These are phyloP conservation scores for Lodderomyces beijingensis DNA, from an alignment of 1,139 yeast species.

Conservation along the genomic window DNA sequence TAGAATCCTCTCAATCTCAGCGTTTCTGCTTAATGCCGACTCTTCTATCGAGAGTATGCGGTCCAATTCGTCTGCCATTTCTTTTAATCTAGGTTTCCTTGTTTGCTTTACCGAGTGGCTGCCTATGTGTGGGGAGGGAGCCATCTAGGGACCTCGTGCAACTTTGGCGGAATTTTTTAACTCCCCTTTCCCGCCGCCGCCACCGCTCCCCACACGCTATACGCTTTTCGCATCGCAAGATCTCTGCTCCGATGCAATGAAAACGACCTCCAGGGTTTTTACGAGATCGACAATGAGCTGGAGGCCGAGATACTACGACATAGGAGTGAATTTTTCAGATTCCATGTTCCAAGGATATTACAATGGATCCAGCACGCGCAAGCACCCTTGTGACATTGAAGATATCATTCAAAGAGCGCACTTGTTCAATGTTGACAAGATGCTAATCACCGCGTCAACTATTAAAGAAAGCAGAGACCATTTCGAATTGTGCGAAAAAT, in stretches of 20 bases:
- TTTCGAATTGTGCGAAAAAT: conserved; percentile 29
- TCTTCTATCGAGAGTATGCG: conserved; percentile 32
- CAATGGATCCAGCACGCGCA: conserved; percentile 50
- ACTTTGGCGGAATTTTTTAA: no score
- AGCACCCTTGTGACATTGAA: conserved; percentile 65
- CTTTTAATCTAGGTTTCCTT: not conserved
- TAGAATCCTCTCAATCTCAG: conserved; percentile 54
- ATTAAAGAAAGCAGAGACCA: conserved; percentile 56
- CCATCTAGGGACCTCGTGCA: no score
- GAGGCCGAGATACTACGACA: conserved; percentile 46
- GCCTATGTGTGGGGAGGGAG: no score
- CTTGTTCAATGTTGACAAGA: conserved; percentile 57
- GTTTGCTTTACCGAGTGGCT: no score
- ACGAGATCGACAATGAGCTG: conserved; percentile 17
- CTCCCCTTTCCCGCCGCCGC: no score
- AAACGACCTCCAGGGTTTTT: no score
- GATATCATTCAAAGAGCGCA: conserved; percentile 66
- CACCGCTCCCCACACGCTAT: no score
- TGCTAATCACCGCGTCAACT: conserved; percentile 82
- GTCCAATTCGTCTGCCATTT: conserved; percentile 23
- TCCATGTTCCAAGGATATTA: conserved; percentile 81
- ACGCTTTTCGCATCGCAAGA: no score
- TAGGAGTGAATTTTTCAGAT: conserved; percentile 85
- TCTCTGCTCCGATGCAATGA: no score
- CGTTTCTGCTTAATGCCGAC: conserved; percentile 38